Conservation (phyloP, 2,329 filamentous ascomycete genomes). For the Aurifilum marmelostoma region DNA sequence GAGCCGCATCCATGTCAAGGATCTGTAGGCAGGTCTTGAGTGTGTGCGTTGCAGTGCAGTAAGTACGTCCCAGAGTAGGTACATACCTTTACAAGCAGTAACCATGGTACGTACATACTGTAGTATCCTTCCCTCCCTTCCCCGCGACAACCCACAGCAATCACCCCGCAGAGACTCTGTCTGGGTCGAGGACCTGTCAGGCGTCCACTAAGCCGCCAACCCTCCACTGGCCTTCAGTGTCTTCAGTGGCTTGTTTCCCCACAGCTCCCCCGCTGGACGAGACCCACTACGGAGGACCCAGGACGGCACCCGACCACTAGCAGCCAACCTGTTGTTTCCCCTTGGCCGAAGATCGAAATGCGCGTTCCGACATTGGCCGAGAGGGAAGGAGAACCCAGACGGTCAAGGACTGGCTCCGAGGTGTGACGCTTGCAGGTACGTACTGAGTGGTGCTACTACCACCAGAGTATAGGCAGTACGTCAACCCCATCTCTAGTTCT, state of each 20-base stretch:
- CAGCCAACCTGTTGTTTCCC: slow-evolving; percentile 13
- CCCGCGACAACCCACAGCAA: slow-evolving; percentile 6
- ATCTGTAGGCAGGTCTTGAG: background rate
- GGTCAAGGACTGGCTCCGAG: background rate
- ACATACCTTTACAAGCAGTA: background rate
- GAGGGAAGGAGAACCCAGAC: slow-evolving; percentile 1
- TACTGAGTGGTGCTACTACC: slow-evolving; percentile 12
- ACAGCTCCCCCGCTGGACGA: background rate
- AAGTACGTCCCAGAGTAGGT: background rate
- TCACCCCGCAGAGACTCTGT: background rate
- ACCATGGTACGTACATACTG: background rate
- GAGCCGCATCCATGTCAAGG: background rate
- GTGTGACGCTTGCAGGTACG: slow-evolving; percentile 16
- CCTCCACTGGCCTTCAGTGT: background rate
- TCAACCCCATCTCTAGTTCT: slow-evolving; percentile 4
- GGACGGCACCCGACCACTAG: slow-evolving; percentile 3
- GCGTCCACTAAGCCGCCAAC: background rate
- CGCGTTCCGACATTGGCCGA: slow-evolving; percentile 25
- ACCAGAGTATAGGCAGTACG: background rate
- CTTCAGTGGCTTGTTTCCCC: background rate
- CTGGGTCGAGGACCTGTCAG: background rate
- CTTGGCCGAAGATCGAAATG: slow-evolving; percentile 17
- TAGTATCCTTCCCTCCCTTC: slow-evolving; percentile 9
- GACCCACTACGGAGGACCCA: background rate
- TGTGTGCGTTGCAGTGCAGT: background rate